Evolutionary conservation across 2,329 filamentous ascomycete species (phyloP).

Genomic region (Colletotrichum endophyticum): DNA sequence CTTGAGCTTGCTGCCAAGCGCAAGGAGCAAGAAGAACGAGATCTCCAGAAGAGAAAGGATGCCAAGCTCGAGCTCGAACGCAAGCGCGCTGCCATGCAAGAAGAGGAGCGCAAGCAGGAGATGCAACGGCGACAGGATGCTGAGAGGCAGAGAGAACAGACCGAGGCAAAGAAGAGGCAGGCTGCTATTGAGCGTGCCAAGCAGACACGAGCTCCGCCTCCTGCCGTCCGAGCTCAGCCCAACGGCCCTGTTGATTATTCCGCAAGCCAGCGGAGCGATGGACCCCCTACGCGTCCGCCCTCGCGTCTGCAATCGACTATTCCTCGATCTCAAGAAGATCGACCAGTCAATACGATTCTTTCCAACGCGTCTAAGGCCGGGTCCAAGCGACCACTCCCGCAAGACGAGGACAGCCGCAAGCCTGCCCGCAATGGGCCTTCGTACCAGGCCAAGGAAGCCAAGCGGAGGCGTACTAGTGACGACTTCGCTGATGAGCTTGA

Average conservation of each 20-base stretch:
- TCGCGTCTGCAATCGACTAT: constrained; percentile 65
- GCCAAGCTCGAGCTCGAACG: constrained; percentile 83
- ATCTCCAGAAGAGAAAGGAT: constrained; percentile 78
- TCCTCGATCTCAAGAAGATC: constrained; percentile 63
- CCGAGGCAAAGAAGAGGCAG: constrained; percentile 72
- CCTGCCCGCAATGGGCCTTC: constrained; percentile 59
- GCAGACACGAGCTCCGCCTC: constrained; percentile 66
- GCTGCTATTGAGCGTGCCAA: constrained; percentile 69
- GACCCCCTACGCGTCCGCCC: constrained; percentile 42
- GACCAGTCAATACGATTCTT: constrained; percentile 64
- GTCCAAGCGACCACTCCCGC: constrained; percentile 76
- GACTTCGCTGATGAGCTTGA: constrained; percentile 69
- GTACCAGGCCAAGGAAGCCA: constrained; percentile 74
- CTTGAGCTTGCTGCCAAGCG: constrained; percentile 79
- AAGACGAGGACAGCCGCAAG: constrained; percentile 63
- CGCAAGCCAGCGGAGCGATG: constrained; percentile 30
- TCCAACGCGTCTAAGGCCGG: constrained; percentile 73
- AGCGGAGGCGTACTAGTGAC: constrained; percentile 80
- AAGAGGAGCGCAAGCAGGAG: constrained; percentile 68
- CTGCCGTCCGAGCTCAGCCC: constrained; percentile 60
- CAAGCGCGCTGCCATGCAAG: constrained; percentile 70
- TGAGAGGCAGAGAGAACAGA: constrained; percentile 63
- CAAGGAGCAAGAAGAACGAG: constrained; percentile 84
- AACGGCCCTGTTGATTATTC: constrained; percentile 54
- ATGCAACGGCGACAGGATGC: constrained; percentile 64